Evolutionary conservation across 352 stramenopile genomes (phyloP).

Genomic region (Phytophthora pseudosyringae): DNA sequence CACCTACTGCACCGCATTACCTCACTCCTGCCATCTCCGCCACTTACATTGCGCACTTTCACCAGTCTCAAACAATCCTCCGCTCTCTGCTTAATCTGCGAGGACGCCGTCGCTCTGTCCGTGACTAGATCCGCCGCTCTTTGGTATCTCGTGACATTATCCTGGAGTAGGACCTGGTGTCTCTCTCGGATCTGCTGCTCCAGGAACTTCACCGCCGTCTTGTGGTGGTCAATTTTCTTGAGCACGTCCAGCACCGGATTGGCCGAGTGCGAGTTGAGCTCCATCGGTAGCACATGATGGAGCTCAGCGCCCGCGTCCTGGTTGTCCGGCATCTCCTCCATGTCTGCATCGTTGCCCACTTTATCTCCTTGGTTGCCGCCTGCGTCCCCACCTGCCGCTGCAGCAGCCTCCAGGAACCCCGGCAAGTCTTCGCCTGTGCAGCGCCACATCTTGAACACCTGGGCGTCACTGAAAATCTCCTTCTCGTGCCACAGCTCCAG

Average conservation of each 20-base stretch:
- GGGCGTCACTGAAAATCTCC: constrained; percentile 52
- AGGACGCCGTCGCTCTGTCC: constrained; percentile 53
- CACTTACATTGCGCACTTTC: constrained; percentile 80
- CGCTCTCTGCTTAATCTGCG: constrained; percentile 57
- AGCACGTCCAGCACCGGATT: constrained; percentile 79
- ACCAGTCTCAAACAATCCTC: constrained; percentile 76
- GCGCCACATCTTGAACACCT: constrained; percentile 81
- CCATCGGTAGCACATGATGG: constrained; percentile 68
- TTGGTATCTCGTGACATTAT: constrained; percentile 57
- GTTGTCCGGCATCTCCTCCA: constrained; percentile 40
- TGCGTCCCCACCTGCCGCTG: constrained; percentile 20
- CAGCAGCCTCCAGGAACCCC: constrained; percentile 44
- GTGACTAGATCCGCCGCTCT: constrained; percentile 58
- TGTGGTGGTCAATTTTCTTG: constrained; percentile 85
- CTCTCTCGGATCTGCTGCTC: constrained; percentile 63
- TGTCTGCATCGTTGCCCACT: constrained; percentile 7
- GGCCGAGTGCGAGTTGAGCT: constrained; percentile 76
- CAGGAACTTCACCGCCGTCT: constrained; percentile 67
- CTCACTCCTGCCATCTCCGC: not conserved
- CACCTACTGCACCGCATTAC: not conserved
- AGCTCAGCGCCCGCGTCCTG: constrained; percentile 36
- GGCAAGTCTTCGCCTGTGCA: constrained; percentile 80
- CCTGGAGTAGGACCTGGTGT: constrained; percentile 62
- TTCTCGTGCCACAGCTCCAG: constrained; percentile 85
- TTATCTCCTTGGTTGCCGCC: constrained; percentile 8